These are phyloP conservation scores for Botrytis fabae DNA, from an alignment of 2,329 filamentous ascomycete genomes.

Conservation along the genomic window DNA sequence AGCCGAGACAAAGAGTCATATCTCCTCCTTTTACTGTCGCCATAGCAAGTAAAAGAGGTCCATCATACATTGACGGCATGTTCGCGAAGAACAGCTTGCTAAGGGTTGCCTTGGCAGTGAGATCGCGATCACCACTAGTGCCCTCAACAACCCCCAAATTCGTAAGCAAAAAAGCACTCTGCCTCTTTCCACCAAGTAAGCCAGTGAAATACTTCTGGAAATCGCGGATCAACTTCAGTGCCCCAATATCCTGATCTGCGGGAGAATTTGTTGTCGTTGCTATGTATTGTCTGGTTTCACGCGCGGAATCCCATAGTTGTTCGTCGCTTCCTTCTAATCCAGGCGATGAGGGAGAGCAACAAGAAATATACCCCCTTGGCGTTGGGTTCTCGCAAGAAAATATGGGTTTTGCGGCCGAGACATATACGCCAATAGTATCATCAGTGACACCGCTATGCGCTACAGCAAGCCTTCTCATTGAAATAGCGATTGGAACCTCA, in stretches of 20 bases:
- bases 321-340: slow-evolving; percentile 2
- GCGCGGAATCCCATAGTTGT: slow-evolving; percentile 28
- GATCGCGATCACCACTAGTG: slow-evolving; percentile 17
- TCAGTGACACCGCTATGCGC: neutral
- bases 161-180: slow-evolving; percentile 52
- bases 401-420: slow-evolving; percentile 19
- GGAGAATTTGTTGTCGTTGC: slow-evolving; percentile 44
- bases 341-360: slow-evolving; percentile 7
- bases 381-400: slow-evolving; percentile 28
- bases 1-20: slow-evolving; percentile 26
- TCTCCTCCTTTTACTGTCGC: slow-evolving; percentile 29
- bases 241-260: slow-evolving; percentile 46
- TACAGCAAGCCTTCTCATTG: slow-evolving; percentile 20
- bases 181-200: slow-evolving; percentile 47
- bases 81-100: slow-evolving; percentile 28
- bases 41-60: slow-evolving; percentile 25
- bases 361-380: slow-evolving; percentile 28
- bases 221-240: slow-evolving; percentile 48
- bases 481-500: slow-evolving; percentile 24
- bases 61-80: slow-evolving; percentile 26
- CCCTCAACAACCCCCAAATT: slow-evolving; percentile 51
- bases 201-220: slow-evolving; percentile 45
- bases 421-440: slow-evolving; percentile 8
- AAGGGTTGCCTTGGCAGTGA: slow-evolving; percentile 7
- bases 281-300: slow-evolving; percentile 37